phyloP scores from a whole-genome alignment of 352 stramenopile genomes.

The Pythium apleroticum region DNA sequence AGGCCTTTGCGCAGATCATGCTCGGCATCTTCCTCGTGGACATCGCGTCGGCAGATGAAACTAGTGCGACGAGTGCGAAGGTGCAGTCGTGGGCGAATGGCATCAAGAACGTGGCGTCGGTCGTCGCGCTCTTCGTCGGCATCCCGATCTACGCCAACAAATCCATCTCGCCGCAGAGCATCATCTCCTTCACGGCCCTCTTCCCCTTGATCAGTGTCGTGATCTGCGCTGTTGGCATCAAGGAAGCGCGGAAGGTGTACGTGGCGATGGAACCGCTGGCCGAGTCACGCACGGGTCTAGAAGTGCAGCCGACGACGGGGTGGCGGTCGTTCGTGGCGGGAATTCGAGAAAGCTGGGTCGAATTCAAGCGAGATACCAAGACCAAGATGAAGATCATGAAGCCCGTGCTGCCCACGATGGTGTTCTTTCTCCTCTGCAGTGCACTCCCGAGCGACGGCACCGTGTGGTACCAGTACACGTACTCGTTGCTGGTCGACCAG shows the following conservation, averaged over 20 bases:
- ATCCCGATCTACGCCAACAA: conserved; percentile 72
- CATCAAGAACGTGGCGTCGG: conserved; percentile 65
- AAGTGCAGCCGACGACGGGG: neutral
- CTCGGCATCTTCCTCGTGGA: conserved; percentile 75
- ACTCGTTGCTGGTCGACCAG: conserved; percentile 50
- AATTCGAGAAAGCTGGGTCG: conserved; percentile 26
- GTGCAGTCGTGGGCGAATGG: conserved; percentile 75
- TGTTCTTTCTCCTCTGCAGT: conserved; percentile 84
- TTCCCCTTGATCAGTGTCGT: conserved; percentile 52
- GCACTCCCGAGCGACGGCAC: conserved; percentile 60
- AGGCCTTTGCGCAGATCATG: conserved; percentile 84
- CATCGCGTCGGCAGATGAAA: conserved; percentile 50
- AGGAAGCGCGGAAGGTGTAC: conserved; percentile 34
- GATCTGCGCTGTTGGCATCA: conserved; percentile 50
- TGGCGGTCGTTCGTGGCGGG: conserved; percentile 9
- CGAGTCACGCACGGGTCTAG: neutral
- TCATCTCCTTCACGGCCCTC: conserved; percentile 67
- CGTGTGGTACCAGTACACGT: conserved; percentile 86
- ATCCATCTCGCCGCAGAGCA: conserved; percentile 37
- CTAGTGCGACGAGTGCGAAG: conserved; percentile 52
- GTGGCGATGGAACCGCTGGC: neutral
- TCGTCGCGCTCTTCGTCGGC: conserved; percentile 54
- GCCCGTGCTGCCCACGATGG: conserved; percentile 64
- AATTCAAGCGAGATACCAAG: conserved; percentile 48
- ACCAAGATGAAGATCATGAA: conserved; percentile 48